Conservation (phyloP, 164 flowering plant genomes). For the Houttuynia cordata region DNA sequence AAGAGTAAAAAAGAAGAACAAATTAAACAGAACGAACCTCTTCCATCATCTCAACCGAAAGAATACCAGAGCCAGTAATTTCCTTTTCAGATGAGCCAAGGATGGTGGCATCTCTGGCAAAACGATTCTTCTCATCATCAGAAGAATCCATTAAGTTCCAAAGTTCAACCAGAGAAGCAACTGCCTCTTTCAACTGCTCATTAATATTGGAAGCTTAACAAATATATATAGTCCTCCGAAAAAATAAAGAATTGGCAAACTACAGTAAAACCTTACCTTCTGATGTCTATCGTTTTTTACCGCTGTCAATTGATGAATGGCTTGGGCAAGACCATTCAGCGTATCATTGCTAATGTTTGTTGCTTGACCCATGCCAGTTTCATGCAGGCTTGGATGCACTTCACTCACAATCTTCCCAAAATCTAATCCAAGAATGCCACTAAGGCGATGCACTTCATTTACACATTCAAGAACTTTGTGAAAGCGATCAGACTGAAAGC, state of each 20-base stretch:
- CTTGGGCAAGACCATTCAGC: conserved; percentile 58
- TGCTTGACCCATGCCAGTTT: conserved; percentile 35
- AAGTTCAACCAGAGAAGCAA: conserved; percentile 45
- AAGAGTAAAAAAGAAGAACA: background rate
- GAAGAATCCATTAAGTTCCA: conserved; percentile 92
- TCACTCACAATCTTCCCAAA: conserved; percentile 76
- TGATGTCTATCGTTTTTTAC: conserved; percentile 54
- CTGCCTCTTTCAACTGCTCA: conserved; percentile 53
- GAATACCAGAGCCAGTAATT: conserved; percentile 47
- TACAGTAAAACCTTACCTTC: conserved; percentile 36
- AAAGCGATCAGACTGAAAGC: conserved; percentile 75
- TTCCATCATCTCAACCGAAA: conserved; percentile 59
- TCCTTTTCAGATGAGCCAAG: conserved; percentile 42
- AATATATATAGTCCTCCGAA: too few species aligned
- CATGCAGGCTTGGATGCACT: conserved; percentile 78
- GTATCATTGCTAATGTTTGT: conserved; percentile 66
- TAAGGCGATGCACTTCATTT: conserved; percentile 78
- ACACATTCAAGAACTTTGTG: conserved; percentile 62
- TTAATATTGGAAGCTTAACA: background rate
- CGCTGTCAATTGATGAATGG: conserved; percentile 45
- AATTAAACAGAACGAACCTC: conserved; percentile 29
- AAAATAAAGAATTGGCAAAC: too few species aligned
- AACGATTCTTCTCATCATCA: conserved; percentile 41
- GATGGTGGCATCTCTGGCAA: conserved; percentile 29
- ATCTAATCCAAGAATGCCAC: conserved; percentile 72